Evolutionary conservation across 2,329 filamentous ascomycete species (phyloP), one percentile per base, ranked within the genome.

Genomic region (Phyllosticta citriasiana): DNA sequence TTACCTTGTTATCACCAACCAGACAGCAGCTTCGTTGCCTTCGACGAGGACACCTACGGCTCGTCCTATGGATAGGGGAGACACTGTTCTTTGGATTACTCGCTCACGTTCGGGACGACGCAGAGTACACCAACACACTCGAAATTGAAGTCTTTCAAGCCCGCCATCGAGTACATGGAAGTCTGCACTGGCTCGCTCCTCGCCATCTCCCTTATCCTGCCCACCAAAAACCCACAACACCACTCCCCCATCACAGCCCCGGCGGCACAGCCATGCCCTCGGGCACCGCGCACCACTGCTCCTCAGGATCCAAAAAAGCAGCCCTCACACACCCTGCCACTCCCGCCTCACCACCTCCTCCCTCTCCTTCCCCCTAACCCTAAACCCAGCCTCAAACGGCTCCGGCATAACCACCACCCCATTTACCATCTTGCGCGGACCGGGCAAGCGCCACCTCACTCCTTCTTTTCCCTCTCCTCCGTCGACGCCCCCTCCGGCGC

Each of bases 251-350:
- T 40, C 4, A 47, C 40, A 47, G 7, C 2, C 40, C 40, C 40
- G 4, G 16, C 5, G 58, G 58, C 12, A 60, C 24, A 16, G 24
- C 25, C 61, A 69, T 12, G 0, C 67, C 66, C 22, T 66, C 65
- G 10, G 67, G 67, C 8, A 68, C 33, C 9, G 58, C 57, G 22
- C 59, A 65, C 67, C 67, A 70, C 62, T 70, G 68, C 9, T 65
- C 53, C 4, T 56, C 53, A 16, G 16, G 16, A 30, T 67, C 65
- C 55, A 61, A 55, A 19, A 59, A 19, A 12, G 26, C 19, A 0
- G 22, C 53, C 24, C 59, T 64, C 62, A 66, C 50, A 66, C 50
- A 62, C 65, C 64, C 7, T 50, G 50, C 68, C 67, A 70, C 19
- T 66, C 67, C 1, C 59, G 55, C 30, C 61, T 61, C 10, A 68